Base-by-base conservation (phyloP, 1,139 yeast species). In the Kazachstania sp. region DNA sequence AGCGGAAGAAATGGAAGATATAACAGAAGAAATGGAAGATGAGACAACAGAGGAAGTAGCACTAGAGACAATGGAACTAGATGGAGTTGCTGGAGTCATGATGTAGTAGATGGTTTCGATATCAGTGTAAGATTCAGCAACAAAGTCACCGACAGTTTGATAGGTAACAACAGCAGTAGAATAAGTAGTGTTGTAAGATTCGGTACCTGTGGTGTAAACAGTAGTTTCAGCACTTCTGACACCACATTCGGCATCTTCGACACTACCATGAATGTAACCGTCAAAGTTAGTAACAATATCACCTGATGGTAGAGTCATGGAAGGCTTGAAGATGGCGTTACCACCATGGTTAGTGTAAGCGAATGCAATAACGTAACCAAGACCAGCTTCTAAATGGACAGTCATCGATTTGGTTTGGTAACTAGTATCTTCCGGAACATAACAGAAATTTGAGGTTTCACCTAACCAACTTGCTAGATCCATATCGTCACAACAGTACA, bases 281-380 rank as follows among this genome's bases (percentile, higher is more conserved):
- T 37, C 39, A 5, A 37, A 37, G 29, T 37, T 37, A 15, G 39
- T 37, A 37, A 37, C 15, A 19, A 26, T 18, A 4, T 37, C 39
- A 13, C 39, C 39, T 18, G 39, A 37, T 37, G 39, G 39, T 18
- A 37, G 28, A 37, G 39, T 37, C 30, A 37, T 20, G 13, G 39
- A 37, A 23, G 30, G 30, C 19, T 37, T 37, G 28, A 37, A 37
- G 20, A 26, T 19, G 13, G 39, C 39, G 18, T 37, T 20, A 37
- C 39, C 39, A 19, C 18, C 39, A 4, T 20, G 28, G 15, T 37
- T 37, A 13, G 30, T 26, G 28, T 37, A 37, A 13, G 39, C 39
- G 15, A 19, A 37, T 2, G 20, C 39, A 23, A 37, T 15, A 3
- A 20, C 39, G 30, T 37, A 37, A n/a, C 28, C 30, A 37, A 37